Evolutionary conservation across 2,329 filamentous ascomycete species (phyloP).

Genomic region (Exophiala phaeomuriformis): DNA sequence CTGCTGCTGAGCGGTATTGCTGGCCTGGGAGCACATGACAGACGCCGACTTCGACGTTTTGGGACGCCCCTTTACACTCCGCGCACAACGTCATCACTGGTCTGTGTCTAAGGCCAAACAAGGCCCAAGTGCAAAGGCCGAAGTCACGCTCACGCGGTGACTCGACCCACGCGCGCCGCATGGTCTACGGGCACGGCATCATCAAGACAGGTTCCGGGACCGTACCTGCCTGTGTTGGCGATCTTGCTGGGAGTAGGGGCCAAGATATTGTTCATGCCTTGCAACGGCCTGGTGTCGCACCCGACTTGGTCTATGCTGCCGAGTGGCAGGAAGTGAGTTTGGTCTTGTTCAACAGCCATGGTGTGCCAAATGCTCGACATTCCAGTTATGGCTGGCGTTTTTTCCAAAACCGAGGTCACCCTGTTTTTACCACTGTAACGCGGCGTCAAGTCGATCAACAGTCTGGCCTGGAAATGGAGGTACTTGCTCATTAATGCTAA

Average conservation of each 20-base stretch:
- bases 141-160: too few relatives aligned
- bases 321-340: slow-evolving; percentile 72
- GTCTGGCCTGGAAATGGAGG: slow-evolving; percentile 39
- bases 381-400: slow-evolving; percentile 71
- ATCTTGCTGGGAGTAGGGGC: slow-evolving; percentile 58
- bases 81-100: too few relatives aligned
- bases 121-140: too few relatives aligned
- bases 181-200: too few relatives aligned
- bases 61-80: too few relatives aligned
- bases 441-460: slow-evolving; percentile 58
- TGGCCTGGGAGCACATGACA: too few relatives aligned
- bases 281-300: slow-evolving; percentile 65
- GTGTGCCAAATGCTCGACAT: slow-evolving; percentile 64
- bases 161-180: too few relatives aligned
- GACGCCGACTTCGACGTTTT: too few relatives aligned
- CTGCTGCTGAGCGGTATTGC: too few relatives aligned
- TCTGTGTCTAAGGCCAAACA: too few relatives aligned
- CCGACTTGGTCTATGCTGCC: slow-evolving; percentile 61
- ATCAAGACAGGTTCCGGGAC: too few relatives aligned
- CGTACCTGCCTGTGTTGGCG: too few relatives aligned
- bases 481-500: background rate
- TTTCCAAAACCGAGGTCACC: slow-evolving; percentile 64
- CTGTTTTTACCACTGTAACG: slow-evolving; percentile 73
- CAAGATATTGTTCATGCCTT: slow-evolving; percentile 63
- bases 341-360: slow-evolving; percentile 72